These are phyloP conservation scores for Pseudevernia furfuracea DNA, from an alignment of 495 filamentous ascomycete species.

Conservation along the genomic window DNA sequence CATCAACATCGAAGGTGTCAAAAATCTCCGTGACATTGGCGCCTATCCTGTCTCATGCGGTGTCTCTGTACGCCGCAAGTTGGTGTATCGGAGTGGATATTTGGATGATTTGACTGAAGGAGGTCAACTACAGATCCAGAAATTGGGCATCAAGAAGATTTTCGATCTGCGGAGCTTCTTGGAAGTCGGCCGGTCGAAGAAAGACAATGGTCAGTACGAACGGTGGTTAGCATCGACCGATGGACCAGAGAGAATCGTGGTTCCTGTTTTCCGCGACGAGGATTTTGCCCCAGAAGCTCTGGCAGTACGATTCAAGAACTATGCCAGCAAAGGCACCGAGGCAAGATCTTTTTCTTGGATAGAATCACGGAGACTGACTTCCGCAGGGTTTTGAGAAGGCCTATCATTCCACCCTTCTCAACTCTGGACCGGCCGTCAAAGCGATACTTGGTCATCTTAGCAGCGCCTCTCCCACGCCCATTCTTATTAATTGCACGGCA, in stretches of 20 bases:
- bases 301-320: constrained; percentile 7
- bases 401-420: constrained; percentile 5
- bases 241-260: constrained; percentile 7
- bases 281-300: constrained; percentile 3
- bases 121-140: neutral
- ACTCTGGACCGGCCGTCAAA: constrained; percentile 3
- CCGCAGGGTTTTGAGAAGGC: constrained; percentile 8
- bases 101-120: neutral
- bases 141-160: constrained; percentile 1
- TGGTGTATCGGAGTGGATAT: constrained; percentile 9
- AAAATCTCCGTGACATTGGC: constrained; percentile 4
- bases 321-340: constrained; percentile 6
- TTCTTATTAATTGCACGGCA: constrained; percentile 31
- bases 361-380: neutral
- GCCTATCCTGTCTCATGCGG: neutral
- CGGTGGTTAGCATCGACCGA: constrained; percentile 2
- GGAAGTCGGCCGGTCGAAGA: neutral
- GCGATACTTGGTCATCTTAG: neutral
- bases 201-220: neutral
- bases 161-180: constrained; percentile 10
- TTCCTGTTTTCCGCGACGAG: constrained; percentile 3
- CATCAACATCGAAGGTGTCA: neutral
- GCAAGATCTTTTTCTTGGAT: neutral
- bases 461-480: neutral
- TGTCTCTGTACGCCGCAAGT: neutral